Percentiles rank a stretch among this genome's conserved stretches.
Evolutionary conservation across 345 rosid species (phyloP).

Genomic region (Rhodomyrtus tomentosa): DNA sequence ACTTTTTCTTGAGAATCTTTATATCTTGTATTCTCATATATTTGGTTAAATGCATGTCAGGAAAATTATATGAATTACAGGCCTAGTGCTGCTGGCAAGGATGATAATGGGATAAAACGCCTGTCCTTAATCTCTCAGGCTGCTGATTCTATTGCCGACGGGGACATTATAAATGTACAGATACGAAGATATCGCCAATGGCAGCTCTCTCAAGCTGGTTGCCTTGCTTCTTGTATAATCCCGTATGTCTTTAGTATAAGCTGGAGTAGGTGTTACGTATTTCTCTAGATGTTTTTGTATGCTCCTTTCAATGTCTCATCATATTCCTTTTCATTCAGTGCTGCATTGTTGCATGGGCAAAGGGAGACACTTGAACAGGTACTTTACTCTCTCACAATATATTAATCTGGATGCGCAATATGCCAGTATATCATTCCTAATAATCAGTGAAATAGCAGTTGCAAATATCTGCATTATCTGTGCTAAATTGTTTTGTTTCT

Average conservation of each 20-base stretch:
- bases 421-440: background rate
- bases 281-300: background rate
- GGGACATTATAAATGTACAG: conserved; percentile 88
- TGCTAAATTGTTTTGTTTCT: background rate
- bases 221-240: conserved; percentile 68
- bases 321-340: conserved; percentile 32
- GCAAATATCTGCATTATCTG: background rate
- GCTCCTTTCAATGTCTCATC: background rate
- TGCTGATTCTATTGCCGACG: conserved; percentile 90
- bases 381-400: background rate
- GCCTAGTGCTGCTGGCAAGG: conserved; percentile 59
- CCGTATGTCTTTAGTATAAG: conserved; percentile 53
- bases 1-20: background rate
- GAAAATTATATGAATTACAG: conserved; percentile 91
- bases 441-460: background rate
- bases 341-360: conserved; percentile 78
- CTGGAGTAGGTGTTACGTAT: background rate
- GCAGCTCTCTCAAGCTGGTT: conserved; percentile 81
- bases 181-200: conserved; percentile 92
- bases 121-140: conserved; percentile 74
- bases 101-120: conserved; percentile 59
- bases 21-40: background rate
- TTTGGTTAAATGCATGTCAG: conserved; percentile 25
- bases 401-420: background rate
- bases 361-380: conserved; percentile 86